A percentile compares a stretch with the other conserved stretches of the same genome.
These are phyloP conservation scores for Coprinellus micaceus DNA, from an alignment of 768 basidiomycete species.

Conservation along the genomic window DNA sequence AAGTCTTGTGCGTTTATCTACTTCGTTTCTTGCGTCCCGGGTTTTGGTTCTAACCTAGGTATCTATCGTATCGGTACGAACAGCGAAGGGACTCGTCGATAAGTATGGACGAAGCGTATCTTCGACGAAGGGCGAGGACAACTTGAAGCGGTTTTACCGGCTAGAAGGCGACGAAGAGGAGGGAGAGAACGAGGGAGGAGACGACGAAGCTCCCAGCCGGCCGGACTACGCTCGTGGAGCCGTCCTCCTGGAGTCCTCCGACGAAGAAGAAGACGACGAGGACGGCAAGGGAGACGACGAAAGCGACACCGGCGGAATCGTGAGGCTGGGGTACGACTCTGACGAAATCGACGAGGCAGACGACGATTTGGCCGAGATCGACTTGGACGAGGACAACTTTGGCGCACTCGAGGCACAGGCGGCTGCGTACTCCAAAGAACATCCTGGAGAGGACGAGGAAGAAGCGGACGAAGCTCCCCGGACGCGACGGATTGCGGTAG, in stretches of 20 bases:
- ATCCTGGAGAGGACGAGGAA: slow-evolving; percentile 43
- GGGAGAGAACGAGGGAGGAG: slow-evolving; percentile 31
- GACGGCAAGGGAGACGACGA: slow-evolving; percentile 38
- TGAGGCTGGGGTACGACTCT: slow-evolving; percentile 47
- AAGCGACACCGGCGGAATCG: slow-evolving; percentile 43
- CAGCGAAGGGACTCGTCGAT: slow-evolving; percentile 64
- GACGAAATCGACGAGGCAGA: slow-evolving; percentile 36
- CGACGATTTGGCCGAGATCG: slow-evolving; percentile 44
- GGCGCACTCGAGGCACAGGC: slow-evolving; percentile 75
- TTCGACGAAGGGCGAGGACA: slow-evolving; percentile 67
- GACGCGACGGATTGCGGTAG: slow-evolving; percentile 78
- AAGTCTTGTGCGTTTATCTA: slow-evolving; percentile 13
- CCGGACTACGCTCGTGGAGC: slow-evolving; percentile 91
- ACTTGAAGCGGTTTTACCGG: slow-evolving; percentile 77
- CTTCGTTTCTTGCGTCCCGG: neutral
- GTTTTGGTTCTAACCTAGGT: slow-evolving; percentile 4
- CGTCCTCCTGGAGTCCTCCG: slow-evolving; percentile 83
- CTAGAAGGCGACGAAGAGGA: slow-evolving; percentile 45
- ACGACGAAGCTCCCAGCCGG: slow-evolving; percentile 29
- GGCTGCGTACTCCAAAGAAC: slow-evolving; percentile 51
- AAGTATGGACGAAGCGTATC: slow-evolving; percentile 82
- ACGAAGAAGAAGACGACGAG: slow-evolving; percentile 55
- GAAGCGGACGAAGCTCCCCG: slow-evolving; percentile 34
- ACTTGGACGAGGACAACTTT: slow-evolving; percentile 75
- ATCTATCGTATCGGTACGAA: neutral